phyloP scores from a whole-genome alignment of 768 basidiomycete genomes.

The Candolleomyces eurysporus region DNA sequence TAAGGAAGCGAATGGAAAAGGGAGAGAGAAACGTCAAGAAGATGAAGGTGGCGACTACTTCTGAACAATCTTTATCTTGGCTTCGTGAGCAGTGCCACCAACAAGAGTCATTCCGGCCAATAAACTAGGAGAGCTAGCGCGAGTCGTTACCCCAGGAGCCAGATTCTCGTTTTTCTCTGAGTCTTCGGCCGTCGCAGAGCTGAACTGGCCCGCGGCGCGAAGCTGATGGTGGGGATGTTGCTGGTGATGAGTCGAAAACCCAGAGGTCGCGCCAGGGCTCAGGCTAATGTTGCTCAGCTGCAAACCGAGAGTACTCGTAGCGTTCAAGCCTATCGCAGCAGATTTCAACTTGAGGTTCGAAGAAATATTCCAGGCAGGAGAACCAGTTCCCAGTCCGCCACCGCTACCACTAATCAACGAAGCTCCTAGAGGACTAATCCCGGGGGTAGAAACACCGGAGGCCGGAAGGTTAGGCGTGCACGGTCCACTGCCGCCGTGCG shows the following conservation, averaged over 20 bases:
- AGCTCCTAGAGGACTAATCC: background rate
- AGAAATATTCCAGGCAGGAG: constrained; percentile 7
- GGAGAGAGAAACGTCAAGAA: background rate
- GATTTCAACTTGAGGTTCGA: background rate
- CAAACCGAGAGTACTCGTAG: constrained; percentile 2
- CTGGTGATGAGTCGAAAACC: background rate
- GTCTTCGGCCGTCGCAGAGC: background rate
- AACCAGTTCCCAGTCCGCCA: constrained; percentile 6
- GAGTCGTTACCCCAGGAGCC: background rate
- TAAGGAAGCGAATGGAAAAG: background rate
- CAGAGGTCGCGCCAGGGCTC: background rate
- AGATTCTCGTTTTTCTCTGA: background rate
- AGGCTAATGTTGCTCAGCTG: constrained; percentile 5
- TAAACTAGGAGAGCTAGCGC: background rate
- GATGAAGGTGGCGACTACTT: background rate
- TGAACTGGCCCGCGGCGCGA: background rate
- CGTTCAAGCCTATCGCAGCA: constrained; percentile 2
- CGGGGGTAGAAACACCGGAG: constrained; percentile 1
- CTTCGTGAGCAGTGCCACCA: background rate
- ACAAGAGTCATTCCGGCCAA: background rate
- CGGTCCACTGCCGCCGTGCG: constrained; percentile 1
- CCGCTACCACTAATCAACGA: background rate
- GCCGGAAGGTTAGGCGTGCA: background rate
- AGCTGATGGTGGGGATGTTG: background rate
- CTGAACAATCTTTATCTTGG: background rate